Percentiles rank a stretch among this genome's conserved stretches.
Evolutionary conservation across 2,329 filamentous ascomycete species (phyloP).

Genomic region (Drechslera avenae): DNA sequence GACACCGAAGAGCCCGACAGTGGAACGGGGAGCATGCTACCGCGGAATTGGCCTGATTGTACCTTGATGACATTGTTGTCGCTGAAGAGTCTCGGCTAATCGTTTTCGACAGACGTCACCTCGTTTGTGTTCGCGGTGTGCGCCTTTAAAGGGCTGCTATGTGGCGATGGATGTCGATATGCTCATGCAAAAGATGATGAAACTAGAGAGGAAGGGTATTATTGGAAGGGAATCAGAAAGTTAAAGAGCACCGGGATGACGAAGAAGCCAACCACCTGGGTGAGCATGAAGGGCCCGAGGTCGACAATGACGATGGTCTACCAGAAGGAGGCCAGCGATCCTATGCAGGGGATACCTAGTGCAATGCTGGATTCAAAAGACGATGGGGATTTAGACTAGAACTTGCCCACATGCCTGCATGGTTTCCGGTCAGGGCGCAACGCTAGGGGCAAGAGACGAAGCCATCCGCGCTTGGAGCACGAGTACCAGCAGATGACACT

Average conservation of each 20-base stretch:
- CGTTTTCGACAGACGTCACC: constrained; percentile 6
- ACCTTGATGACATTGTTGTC: background rate
- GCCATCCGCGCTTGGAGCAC: background rate
- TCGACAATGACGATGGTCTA: background rate
- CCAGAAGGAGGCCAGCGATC: background rate
- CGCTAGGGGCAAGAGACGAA: background rate
- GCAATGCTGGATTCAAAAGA: background rate
- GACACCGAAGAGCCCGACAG: no score
- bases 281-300: background rate
- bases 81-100: constrained; percentile 5
- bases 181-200: background rate
- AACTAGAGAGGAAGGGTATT: background rate
- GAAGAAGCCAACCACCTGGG: background rate
- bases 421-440: background rate
- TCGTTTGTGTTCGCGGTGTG: constrained; percentile 1
- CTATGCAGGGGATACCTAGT: background rate
- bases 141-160: constrained; percentile 3
- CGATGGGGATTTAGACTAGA: background rate
- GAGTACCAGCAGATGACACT: background rate
- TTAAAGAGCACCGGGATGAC: background rate
- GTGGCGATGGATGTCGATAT: background rate
- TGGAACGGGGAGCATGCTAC: constrained; percentile 5
- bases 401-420: background rate
- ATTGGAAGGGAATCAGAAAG: background rate
- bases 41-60: constrained; percentile 1